A percentile compares a stretch with the other conserved stretches of the same genome.
Conservation (phyloP, 306 rosid genomes). For the Albizia julibrissin region DNA sequence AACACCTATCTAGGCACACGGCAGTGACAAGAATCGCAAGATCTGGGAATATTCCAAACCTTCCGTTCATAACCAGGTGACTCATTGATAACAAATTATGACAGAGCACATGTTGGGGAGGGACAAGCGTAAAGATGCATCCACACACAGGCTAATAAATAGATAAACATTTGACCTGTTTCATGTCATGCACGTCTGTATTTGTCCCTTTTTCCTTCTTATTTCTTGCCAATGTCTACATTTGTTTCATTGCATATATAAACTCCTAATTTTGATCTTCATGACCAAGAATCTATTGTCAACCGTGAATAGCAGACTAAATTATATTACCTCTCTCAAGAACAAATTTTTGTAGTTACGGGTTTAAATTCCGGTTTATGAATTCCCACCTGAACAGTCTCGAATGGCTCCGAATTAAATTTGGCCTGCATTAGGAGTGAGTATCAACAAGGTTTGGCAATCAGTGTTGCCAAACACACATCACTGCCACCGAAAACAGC, state of each 20-base stretch:
- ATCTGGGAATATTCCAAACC: conserved; percentile 4
- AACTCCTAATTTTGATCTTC: neutral
- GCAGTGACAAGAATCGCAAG: neutral
- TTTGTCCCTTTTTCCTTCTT: neutral
- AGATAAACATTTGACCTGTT: neutral
- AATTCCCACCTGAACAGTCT: neutral
- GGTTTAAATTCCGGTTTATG: neutral
- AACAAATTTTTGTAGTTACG: neutral
- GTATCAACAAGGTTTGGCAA: neutral
- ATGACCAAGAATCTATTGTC: neutral
- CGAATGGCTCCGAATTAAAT: neutral
- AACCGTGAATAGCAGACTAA: neutral
- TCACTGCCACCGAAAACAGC: neutral
- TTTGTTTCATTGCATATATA: neutral
- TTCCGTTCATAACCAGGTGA: neutral
- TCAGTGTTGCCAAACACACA: neutral
- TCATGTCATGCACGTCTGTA: neutral
- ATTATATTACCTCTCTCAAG: neutral
- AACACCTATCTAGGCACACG: neutral
- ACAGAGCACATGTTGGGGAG: neutral
- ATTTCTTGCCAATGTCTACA: neutral
- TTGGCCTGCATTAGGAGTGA: neutral
- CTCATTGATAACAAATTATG: neutral
- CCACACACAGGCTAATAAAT: neutral
- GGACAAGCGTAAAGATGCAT: neutral